These are phyloP conservation scores for Suhomyces sp. DNA, from an alignment of 805 yeast genomes.

Conservation along the genomic window DNA sequence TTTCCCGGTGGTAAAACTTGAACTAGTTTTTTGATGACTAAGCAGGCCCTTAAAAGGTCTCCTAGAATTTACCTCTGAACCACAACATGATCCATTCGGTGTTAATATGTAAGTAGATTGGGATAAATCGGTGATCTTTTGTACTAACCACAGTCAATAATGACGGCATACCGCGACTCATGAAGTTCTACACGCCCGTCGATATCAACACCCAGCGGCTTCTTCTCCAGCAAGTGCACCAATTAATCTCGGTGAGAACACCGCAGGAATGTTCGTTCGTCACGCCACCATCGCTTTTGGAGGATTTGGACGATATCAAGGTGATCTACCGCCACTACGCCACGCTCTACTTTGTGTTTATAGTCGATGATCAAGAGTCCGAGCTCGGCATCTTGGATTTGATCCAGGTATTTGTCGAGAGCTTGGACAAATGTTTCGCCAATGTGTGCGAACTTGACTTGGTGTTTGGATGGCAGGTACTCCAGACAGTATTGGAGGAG, in stretches of 20 bases:
- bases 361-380: constrained; percentile 93
- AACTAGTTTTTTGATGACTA: background rate
- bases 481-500: constrained; percentile 87
- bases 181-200: constrained; percentile 89
- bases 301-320: constrained; percentile 69
- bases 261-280: constrained; percentile 82
- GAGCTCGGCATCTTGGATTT: constrained; percentile 91
- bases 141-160: constrained; percentile 64
- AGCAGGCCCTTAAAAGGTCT: background rate
- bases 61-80: background rate
- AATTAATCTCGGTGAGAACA: constrained; percentile 66
- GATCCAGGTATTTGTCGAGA: constrained; percentile 95
- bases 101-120: constrained; percentile 58
- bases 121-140: too few species aligned
- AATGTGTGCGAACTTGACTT: constrained; percentile 94
- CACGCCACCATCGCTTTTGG: constrained; percentile 80
- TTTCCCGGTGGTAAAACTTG: too few species aligned
- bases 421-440: constrained; percentile 86
- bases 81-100: constrained; percentile 78
- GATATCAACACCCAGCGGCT: constrained; percentile 80
- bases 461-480: constrained; percentile 98
- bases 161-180: constrained; percentile 83
- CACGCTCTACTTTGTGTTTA: constrained; percentile 90
- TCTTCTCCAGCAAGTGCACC: constrained; percentile 77
- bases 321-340: constrained; percentile 95